A percentile compares a stretch with the other conserved stretches of the same genome.
phyloP scores from a whole-genome alignment of 306 rosid genomes.

The Spatholobus suberectus region DNA sequence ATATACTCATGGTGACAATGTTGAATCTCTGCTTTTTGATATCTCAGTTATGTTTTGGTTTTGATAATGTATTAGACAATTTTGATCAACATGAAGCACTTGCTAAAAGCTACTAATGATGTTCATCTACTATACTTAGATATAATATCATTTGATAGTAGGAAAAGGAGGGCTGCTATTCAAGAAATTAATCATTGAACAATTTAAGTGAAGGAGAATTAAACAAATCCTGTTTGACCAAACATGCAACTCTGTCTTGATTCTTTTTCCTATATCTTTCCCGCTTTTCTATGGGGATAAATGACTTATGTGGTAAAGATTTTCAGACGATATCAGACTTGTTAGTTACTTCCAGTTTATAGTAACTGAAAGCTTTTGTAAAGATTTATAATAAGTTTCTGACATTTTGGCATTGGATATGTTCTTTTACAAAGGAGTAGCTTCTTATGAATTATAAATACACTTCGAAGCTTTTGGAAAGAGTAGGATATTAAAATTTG shows the following conservation, averaged over 20 bases:
- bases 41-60: neutral
- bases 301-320: neutral
- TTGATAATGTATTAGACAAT: neutral
- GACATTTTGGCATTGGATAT: neutral
- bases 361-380: neutral
- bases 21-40: neutral
- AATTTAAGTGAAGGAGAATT: neutral
- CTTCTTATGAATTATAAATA: neutral
- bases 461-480: too few species aligned
- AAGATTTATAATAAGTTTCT: neutral
- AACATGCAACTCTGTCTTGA: neutral
- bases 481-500: too few species aligned
- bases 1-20: neutral
- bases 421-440: neutral
- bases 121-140: too few species aligned
- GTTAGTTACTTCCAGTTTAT: neutral
- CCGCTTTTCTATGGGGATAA: neutral
- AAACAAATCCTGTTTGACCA: slow-evolving; percentile 11
- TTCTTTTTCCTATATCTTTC: neutral
- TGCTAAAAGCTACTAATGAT: neutral
- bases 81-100: neutral
- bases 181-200: neutral
- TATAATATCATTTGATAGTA: neutral
- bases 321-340: neutral
- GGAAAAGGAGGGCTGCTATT: neutral